These are phyloP conservation scores for Sutorius australiensis DNA, from an alignment of 768 basidiomycete genomes.

Conservation along the genomic window DNA sequence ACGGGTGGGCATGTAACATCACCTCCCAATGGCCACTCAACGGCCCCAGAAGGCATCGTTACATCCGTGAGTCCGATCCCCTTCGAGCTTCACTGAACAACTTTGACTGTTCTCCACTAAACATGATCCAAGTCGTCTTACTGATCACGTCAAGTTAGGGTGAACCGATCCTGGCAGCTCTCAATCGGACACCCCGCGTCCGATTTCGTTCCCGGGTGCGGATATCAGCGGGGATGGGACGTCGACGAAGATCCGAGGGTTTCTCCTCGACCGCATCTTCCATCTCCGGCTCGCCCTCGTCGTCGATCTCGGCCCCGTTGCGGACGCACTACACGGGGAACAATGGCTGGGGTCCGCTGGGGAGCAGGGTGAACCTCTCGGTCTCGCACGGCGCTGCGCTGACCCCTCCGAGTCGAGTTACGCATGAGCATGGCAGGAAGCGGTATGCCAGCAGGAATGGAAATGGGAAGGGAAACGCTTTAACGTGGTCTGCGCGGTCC, in stretches of 20 bases:
- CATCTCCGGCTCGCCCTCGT: conserved; percentile 62
- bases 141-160: conserved; percentile 12
- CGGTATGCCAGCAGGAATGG: not conserved
- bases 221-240: conserved; percentile 65
- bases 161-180: conserved; percentile 7
- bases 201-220: conserved; percentile 75
- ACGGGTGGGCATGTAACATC: not conserved
- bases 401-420: not conserved
- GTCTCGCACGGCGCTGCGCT: conserved; percentile 8
- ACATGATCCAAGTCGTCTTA: not conserved
- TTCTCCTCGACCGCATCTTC: conserved; percentile 35
- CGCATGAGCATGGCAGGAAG: not conserved
- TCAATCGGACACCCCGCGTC: conserved; percentile 36
- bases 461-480: not conserved
- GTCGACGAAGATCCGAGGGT: conserved; percentile 33
- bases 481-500: conserved; percentile 7
- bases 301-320: conserved; percentile 79
- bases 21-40: not conserved
- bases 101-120: not conserved
- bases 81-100: not conserved
- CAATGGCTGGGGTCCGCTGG: conserved; percentile 60
- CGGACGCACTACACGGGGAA: conserved; percentile 52
- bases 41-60: not conserved
- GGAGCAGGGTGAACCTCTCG: conserved; percentile 46
- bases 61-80: conserved; percentile 15